phyloP scores from a whole-genome alignment of 169 alveolate genomes.

The Eimeria praecox region DNA sequence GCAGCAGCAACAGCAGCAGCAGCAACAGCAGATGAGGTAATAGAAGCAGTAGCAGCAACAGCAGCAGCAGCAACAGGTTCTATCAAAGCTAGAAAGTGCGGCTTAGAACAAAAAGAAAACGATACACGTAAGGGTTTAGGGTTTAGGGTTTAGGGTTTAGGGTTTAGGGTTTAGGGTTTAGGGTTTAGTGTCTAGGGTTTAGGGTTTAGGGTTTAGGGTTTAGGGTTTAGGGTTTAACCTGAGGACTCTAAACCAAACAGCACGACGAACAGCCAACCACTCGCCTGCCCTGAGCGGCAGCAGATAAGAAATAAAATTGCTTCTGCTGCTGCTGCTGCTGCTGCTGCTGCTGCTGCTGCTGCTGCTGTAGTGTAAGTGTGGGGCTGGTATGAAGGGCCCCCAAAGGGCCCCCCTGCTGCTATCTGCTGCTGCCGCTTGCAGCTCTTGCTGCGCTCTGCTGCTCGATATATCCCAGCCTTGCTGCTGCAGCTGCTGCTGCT shows the following conservation, averaged over 20 bases:
- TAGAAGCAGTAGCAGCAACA: conserved; percentile 78
- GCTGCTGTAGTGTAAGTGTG: neutral
- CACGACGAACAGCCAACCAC: conserved; percentile 38
- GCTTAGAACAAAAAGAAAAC: neutral
- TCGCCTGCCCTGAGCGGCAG: conserved; percentile 48
- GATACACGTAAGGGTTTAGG: neutral
- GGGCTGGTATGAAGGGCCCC: conserved; percentile 15
- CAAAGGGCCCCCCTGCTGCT: conserved; percentile 21
- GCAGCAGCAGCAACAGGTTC: conserved; percentile 70
- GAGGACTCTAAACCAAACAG: conserved; percentile 64
- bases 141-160: conserved; percentile 2
- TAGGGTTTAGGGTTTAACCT: too few relatives aligned
- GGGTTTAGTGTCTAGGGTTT: neutral
- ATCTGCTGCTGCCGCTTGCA: too few relatives aligned
- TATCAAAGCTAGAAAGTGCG: neutral
- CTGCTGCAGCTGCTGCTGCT: conserved; percentile 53
- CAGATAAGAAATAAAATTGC: neutral
- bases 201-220: neutral
- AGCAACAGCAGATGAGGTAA: too few relatives aligned
- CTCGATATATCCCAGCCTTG: conserved; percentile 14
- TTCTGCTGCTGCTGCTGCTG: neutral
- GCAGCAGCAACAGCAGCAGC: conserved; percentile 63
- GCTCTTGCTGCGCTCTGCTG: conserved; percentile 40
- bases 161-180: conserved; percentile 4
- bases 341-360: neutral